A percentile compares a stretch with the other conserved stretches of the same genome.
These are phyloP conservation scores for Nicotiana undulata DNA, from an alignment of 257 asterid species.

Conservation along the genomic window DNA sequence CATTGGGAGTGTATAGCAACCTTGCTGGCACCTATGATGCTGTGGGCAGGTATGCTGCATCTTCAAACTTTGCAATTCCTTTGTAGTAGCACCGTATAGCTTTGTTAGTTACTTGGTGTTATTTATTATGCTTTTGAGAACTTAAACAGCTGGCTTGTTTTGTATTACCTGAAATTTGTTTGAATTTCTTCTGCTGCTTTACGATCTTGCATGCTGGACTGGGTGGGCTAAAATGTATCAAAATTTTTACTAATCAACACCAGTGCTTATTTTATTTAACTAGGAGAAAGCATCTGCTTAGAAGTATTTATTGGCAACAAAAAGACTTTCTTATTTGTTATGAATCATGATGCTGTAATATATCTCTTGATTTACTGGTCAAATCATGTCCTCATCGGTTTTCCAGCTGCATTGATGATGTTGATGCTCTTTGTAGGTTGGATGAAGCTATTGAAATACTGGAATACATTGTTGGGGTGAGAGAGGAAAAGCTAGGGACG, in stretches of 20 bases:
- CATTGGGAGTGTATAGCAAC: slow-evolving; percentile 91
- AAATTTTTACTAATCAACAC: not conserved
- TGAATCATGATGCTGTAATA: not conserved
- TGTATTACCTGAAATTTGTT: not conserved
- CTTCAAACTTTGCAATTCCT: not conserved
- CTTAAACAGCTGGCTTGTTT: not conserved
- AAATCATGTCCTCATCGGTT: not conserved
- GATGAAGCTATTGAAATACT: slow-evolving; percentile 79
- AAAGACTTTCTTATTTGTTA: not conserved
- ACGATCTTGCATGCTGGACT: not conserved
- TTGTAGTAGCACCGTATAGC: not conserved
- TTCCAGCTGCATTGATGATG: not conserved
- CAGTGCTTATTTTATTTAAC: not conserved
- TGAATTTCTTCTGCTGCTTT: not conserved
- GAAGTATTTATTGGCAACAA: not conserved
- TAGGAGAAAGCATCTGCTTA: not conserved
- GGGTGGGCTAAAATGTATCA: not conserved
- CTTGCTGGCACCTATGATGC: slow-evolving; percentile 97
- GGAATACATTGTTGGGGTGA: slow-evolving; percentile 76
- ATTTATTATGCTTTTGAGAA: not conserved
- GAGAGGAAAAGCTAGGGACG: slow-evolving; percentile 97
- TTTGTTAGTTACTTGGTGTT: not conserved
- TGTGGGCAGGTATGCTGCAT: slow-evolving; percentile 61
- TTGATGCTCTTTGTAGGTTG: slow-evolving; percentile 38
- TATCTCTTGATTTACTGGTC: not conserved